Evolutionary conservation across 768 basidiomycete species (phyloP).

Genomic region (Lactarius trivialis): DNA sequence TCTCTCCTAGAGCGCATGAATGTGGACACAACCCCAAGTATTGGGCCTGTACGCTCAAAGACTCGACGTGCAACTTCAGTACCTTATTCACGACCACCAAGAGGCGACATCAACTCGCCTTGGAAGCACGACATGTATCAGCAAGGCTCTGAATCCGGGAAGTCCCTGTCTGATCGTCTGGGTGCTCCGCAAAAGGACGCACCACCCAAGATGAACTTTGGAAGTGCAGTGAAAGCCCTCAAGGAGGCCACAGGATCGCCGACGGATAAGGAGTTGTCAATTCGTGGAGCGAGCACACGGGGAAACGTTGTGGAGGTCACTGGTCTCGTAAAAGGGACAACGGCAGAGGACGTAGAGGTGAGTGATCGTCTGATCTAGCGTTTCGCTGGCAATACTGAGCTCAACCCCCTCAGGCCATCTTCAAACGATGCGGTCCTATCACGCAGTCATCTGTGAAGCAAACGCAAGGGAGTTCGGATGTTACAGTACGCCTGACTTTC

Average conservation of each 20-base stretch:
- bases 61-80: slow-evolving; percentile 15
- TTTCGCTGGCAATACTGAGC: background rate
- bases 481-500: slow-evolving; percentile 24
- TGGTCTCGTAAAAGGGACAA: slow-evolving; percentile 24
- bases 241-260: slow-evolving; percentile 18
- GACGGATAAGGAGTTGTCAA: slow-evolving; percentile 16
- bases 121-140: slow-evolving; percentile 23
- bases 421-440: slow-evolving; percentile 23
- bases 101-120: slow-evolving; percentile 21
- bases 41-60: slow-evolving; percentile 22
- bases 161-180: slow-evolving; percentile 20
- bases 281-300: slow-evolving; percentile 22
- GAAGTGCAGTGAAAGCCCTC: slow-evolving; percentile 19
- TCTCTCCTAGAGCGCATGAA: slow-evolving; percentile 25
- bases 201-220: slow-evolving; percentile 23
- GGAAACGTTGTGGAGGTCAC: slow-evolving; percentile 24
- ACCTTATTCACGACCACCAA: slow-evolving; percentile 22
- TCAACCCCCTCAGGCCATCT: slow-evolving; percentile 16
- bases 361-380: background rate
- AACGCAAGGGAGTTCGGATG: slow-evolving; percentile 10
- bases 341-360: slow-evolving; percentile 24
- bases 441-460: slow-evolving; percentile 21
- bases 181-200: slow-evolving; percentile 1
- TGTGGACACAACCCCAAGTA: slow-evolving; percentile 7
- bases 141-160: slow-evolving; percentile 6